A percentile compares a stretch with the other conserved stretches of the same genome.
Evolutionary conservation across 2,329 filamentous ascomycete species (phyloP).

Genomic region (Rhexocercosporidium sp.): DNA sequence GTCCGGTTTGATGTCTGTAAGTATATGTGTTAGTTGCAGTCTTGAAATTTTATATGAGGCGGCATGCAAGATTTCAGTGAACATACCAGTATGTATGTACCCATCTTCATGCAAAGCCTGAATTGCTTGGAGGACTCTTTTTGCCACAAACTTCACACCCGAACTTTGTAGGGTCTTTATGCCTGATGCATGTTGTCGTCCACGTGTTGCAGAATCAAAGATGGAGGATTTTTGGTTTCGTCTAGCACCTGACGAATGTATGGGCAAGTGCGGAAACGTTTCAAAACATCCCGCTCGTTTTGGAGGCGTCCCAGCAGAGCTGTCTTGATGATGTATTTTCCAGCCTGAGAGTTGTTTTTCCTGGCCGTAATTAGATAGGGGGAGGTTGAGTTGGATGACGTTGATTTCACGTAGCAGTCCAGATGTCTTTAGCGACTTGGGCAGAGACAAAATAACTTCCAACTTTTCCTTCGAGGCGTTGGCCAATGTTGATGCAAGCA

Average conservation of each 20-base stretch:
- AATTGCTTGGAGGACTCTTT: constrained; percentile 34
- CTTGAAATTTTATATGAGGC: constrained; percentile 27
- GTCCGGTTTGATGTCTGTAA: constrained; percentile 44
- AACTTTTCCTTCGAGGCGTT: constrained; percentile 34
- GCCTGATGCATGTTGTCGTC: constrained; percentile 33
- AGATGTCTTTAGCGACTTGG: constrained; percentile 32
- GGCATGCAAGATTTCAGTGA: constrained; percentile 23
- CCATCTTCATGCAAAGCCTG: constrained; percentile 35
- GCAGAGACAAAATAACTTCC: constrained; percentile 32
- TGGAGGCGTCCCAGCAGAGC: constrained; percentile 31
- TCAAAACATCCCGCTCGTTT: constrained; percentile 36
- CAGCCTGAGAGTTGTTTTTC: constrained; percentile 31
- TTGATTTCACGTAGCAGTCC: constrained; percentile 34
- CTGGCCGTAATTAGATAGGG: constrained; percentile 29
- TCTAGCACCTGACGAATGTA: constrained; percentile 35
- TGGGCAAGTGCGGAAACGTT: constrained; percentile 29
- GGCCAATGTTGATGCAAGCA: constrained; percentile 31
- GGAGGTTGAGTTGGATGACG: constrained; percentile 24
- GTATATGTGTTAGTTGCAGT: constrained; percentile 26
- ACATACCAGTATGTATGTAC: constrained; percentile 35
- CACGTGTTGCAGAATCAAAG: constrained; percentile 33
- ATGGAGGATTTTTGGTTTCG: constrained; percentile 33
- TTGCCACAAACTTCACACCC: constrained; percentile 34
- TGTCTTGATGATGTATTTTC: constrained; percentile 35
- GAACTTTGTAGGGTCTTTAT: constrained; percentile 29